These are phyloP conservation scores for Wickerhamomyces rabaulensis DNA, from an alignment of 805 yeast species.

Conservation along the genomic window DNA sequence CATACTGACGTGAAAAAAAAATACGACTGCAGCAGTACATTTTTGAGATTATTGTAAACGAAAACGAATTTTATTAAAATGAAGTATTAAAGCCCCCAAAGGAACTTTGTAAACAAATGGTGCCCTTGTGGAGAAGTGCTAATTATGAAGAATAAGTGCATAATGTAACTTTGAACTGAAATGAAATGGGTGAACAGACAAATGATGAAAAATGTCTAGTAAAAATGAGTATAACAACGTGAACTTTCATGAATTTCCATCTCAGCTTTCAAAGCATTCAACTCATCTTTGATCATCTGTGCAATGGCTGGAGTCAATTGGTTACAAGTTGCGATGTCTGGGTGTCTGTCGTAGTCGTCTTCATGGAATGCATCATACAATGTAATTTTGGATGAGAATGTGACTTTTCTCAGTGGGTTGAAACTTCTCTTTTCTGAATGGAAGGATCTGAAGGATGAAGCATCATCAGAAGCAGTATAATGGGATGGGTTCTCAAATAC, in stretches of 20 bases:
- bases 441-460: constrained; percentile 27
- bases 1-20: neutral
- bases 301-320: constrained; percentile 84
- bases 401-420: constrained; percentile 28
- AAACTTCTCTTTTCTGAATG: constrained; percentile 29
- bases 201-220: constrained; percentile 28
- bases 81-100: neutral
- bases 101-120: no score
- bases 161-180: neutral
- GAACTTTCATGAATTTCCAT: constrained; percentile 85
- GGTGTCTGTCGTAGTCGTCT: constrained; percentile 86
- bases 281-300: constrained; percentile 77
- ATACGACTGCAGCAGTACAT: no score
- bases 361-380: constrained; percentile 81
- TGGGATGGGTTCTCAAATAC: constrained; percentile 37
- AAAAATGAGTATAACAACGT: constrained; percentile 78
- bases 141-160: neutral
- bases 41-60: neutral
- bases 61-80: neutral
- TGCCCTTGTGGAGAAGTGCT: neutral
- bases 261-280: constrained; percentile 69
- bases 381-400: constrained; percentile 76
- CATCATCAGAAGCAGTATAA: constrained; percentile 19
- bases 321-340: constrained; percentile 90
- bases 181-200: neutral